Evolutionary conservation across 2,329 filamentous ascomycete species (phyloP), one percentile per base, ranked within the genome.

Genomic region (Whalleya microplaca): DNA sequence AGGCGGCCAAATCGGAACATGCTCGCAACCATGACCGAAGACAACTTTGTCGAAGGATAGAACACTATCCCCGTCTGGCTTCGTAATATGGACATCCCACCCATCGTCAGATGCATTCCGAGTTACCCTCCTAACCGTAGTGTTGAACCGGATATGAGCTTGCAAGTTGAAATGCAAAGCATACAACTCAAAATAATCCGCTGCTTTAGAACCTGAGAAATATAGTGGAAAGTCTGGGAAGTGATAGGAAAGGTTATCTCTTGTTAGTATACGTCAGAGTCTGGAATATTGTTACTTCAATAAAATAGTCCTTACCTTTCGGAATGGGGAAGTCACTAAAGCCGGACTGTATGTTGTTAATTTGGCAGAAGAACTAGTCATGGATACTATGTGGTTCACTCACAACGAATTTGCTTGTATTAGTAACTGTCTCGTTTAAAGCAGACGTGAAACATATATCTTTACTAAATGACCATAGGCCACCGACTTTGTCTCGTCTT

Each of bases 401-500:
- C 32, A 67, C 58, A 43, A 61, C 43, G 41, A 64, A 69, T 65
- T 63, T 65, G 69, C 68, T 72, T 14, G 65, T 61, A 3, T 77
- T 72, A 23, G 75, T 73, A 9, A 72, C 72, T 3, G 73, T 76
- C 58, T 70, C 65, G 50, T 73, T 64, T n/a, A 64, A 46, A 16
- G 48, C 56, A 1, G 64, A 63, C 5, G 65, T 66, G 32, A 58
- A 63, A 4, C 21, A 37, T 12, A 55, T 14, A 37, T 75, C 65
- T 1, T 71, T 68, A 10, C 70, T 77, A 51, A 72, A 78, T 43
- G 74, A 70, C 77, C 77, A 80, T 0, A 80, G 62, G 0, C 78
- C 77, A 9, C 78, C 77, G 18, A 78, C 63, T 52, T 72, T 73
- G 44, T 64, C 55, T 51, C 74, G 75, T 23, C 72, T 67, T 46